Evolutionary conservation across 176 grass and related monocot species (phyloP).

Genomic region (Themeda triandra): DNA sequence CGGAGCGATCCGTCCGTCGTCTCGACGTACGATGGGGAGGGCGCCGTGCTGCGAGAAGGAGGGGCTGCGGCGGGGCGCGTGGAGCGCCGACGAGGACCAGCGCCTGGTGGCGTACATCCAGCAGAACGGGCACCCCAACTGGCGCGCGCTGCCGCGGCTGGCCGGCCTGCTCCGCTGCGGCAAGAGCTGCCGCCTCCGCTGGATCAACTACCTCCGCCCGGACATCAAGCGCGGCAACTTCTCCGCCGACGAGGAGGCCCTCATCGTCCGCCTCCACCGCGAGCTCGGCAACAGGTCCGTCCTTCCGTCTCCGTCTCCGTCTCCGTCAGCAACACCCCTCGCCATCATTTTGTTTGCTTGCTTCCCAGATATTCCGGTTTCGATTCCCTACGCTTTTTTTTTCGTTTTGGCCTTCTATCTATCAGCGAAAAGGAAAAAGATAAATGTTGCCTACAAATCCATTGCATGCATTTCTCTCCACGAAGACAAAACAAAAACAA

Average conservation of each 20-base stretch:
- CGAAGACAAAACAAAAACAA: neutral
- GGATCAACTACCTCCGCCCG: slow-evolving; percentile 71
- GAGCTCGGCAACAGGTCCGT: slow-evolving; percentile 48
- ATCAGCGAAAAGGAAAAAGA: neutral
- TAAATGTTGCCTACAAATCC: neutral
- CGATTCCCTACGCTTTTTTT: neutral
- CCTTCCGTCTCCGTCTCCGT: neutral
- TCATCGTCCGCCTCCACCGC: slow-evolving; percentile 41
- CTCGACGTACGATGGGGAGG: slow-evolving; percentile 27
- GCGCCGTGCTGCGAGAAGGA: slow-evolving; percentile 66
- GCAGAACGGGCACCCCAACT: slow-evolving; percentile 54
- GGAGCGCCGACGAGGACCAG: slow-evolving; percentile 58
- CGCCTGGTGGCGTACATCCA: slow-evolving; percentile 42
- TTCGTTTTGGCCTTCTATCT: neutral
- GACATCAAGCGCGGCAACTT: slow-evolving; percentile 73
- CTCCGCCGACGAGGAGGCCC: slow-evolving; percentile 53
- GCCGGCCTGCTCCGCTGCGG: slow-evolving; percentile 57
- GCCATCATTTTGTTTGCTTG: no score
- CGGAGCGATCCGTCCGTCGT: neutral
- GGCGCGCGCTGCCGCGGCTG: slow-evolving; percentile 54
- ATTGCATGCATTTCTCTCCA: neutral
- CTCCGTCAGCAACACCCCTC: no score
- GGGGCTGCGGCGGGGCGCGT: slow-evolving; percentile 47
- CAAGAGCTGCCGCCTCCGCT: slow-evolving; percentile 59
- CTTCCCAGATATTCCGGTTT: neutral